Evolutionary conservation across 1,284 basidiomycete genomes (phyloP), one percentile per base, ranked within the genome.

Genomic region (Xerocomus amazonicus): DNA sequence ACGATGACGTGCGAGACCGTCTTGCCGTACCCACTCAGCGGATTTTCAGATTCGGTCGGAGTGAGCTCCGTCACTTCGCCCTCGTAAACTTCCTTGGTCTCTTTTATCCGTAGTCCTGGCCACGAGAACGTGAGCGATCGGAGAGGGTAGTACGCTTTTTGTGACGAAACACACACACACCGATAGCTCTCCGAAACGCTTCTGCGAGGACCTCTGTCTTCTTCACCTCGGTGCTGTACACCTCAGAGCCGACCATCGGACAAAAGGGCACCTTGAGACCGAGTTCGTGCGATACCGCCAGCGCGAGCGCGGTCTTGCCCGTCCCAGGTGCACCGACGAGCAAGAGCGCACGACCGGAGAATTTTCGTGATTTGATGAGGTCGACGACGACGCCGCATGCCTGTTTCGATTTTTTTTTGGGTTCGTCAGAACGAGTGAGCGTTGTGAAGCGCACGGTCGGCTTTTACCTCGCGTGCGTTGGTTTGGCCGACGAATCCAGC

Each of bases 181-280:
- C 96, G 53, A 99, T 99, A 9, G 97, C 95, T 58, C 96, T 76
- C 51, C 96, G 79, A 72, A 99, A 99, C 45, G 87, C 85, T 70
- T 97, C 95, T 52, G 94, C 92, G n/a, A 99, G 75, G 3, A 98
- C 95, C 68, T 99, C 96, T 0, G 96, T 99, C 80, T 99, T 99
- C 76, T 98, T 99, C 49, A 99, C 94, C 70, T 99, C 96, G 9
- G 91, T 86, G 47, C 89, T 92, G 70, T 97, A 99, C 54, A 99
- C 96, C 70, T 99, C 96, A 6, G 87, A 91, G 1, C 95, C 97
- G 23, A 98, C 96, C 90, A 98, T 97, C 1, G 94, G 93, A 66
- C 96, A 98, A 70, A 99, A 99, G 0, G 96, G 96, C 1, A 98
- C 95, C 65, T 97, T 97, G 41, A 81, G 75, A 2, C 96, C 96